phyloP scores from a whole-genome alignment of 164 flowering plant species.

The Malania oleifera region DNA sequence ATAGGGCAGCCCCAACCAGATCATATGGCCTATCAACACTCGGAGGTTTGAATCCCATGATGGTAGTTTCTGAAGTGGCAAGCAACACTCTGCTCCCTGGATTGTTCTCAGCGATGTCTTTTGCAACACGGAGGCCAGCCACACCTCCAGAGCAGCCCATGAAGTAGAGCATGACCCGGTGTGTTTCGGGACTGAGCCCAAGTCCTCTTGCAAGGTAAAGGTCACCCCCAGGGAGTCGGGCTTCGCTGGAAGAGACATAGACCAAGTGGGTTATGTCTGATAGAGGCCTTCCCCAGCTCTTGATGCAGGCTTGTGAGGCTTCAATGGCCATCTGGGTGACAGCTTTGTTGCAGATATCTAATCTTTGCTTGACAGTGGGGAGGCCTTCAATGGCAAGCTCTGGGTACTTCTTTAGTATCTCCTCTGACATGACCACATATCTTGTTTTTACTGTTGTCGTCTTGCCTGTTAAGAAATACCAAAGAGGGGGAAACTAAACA shows the following conservation, averaged over 20 bases:
- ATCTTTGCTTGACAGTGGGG: slow-evolving; percentile 68
- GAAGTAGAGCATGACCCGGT: slow-evolving; percentile 76
- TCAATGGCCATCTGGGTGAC: slow-evolving; percentile 88
- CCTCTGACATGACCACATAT: slow-evolving; percentile 95
- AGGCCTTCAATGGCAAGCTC: slow-evolving; percentile 83
- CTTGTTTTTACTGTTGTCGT: slow-evolving; percentile 93
- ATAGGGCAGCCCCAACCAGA: slow-evolving; percentile 82
- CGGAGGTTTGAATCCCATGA: slow-evolving; percentile 92
- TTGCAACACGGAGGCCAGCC: slow-evolving; percentile 90
- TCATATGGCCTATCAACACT: slow-evolving; percentile 71
- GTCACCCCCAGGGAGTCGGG: slow-evolving; percentile 86
- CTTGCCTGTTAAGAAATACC: slow-evolving; percentile 56
- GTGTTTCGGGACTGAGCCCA: slow-evolving; percentile 67
- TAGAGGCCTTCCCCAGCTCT: slow-evolving; percentile 71
- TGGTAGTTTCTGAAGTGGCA: slow-evolving; percentile 86
- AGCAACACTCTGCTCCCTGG: slow-evolving; percentile 79
- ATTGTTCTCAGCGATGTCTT: slow-evolving; percentile 92
- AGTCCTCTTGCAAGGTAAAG: slow-evolving; percentile 83
- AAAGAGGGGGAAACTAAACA: neutral
- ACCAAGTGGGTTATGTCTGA: slow-evolving; percentile 89
- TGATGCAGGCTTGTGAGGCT: slow-evolving; percentile 72
- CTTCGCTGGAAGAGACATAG: slow-evolving; percentile 92
- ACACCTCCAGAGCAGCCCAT: slow-evolving; percentile 95
- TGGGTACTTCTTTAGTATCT: slow-evolving; percentile 73
- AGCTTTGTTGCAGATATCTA: slow-evolving; percentile 79